Base-by-base conservation (phyloP, 306 rosid genomes). In the Corylus avellana region DNA sequence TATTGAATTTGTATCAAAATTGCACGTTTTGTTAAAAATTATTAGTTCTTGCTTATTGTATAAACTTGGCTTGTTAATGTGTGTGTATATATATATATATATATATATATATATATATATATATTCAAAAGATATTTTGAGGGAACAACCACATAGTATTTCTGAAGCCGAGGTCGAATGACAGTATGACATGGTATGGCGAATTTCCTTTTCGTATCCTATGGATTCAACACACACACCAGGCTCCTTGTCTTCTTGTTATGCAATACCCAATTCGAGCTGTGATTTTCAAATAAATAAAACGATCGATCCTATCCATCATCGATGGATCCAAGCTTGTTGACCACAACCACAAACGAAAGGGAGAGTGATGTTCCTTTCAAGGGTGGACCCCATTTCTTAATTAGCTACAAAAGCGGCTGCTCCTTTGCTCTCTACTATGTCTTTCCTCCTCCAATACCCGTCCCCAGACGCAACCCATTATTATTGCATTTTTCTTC, bases 401-500 rank as follows among this genome's bases (percentile, higher is more conserved):
- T 77, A 78, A 48, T 39, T 78, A 77, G 55, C 76, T 54, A 66
- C 82, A 81, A 76, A 76, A 70, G 44, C 32, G 75, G 76, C 77
- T 75, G 57, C 61, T 72, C 32, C 54, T 56, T 46, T 61, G 12
- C n/a, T 35, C 70, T 77, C 70, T 77, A 53, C 69, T 16, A 22
- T 46, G 50, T 47, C 78, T 82, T 27, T 63, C 22, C 75, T 62
- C 42, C 64, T 37, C 37, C 47, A 54, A 72, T 7, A 57, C 73
- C 85, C 63, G 72, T 74, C 47, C 71, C 75, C 17, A 49, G 72
- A 78, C 82, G 82, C 82, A 73, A 78, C 85, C 48, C 74, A 54
- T 75, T 39, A 66, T 82, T 76, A 63, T 70, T 69, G 48, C 55
- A 54, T 73, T 54, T 5, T 13, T 46, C 51, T 73, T 18, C 35